Evolutionary conservation across 306 rosid genomes (phyloP).

Genomic region (Hippophae rhamnoides): DNA sequence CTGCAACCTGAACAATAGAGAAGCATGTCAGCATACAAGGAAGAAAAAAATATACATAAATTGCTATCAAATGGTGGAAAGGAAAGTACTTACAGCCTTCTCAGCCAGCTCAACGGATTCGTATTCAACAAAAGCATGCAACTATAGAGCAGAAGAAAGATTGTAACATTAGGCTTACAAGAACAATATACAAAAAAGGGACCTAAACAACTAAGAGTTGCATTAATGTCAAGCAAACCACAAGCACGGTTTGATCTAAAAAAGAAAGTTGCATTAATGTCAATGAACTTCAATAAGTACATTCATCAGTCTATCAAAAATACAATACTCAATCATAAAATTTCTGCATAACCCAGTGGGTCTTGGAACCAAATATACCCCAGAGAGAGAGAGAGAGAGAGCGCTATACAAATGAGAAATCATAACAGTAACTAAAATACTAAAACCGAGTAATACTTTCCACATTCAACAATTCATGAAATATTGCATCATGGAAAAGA

Average conservation of each 20-base stretch:
- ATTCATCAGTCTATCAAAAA: neutral
- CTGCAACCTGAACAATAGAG: conserved; percentile 57
- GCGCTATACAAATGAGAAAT: no score
- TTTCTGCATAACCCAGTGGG: neutral
- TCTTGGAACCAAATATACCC: neutral
- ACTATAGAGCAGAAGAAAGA: conserved; percentile 39
- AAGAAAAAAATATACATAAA: neutral
- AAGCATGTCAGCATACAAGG: neutral
- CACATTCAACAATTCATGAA: no score
- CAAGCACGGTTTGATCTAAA: no score
- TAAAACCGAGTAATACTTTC: no score
- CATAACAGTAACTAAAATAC: no score
- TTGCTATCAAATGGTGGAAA: conserved; percentile 16
- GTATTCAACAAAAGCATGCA: conserved; percentile 98
- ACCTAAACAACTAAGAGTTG: neutral
- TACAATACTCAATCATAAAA: neutral
- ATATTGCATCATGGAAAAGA: no score
- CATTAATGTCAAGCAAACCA: neutral
- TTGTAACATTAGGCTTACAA: conserved; percentile 16
- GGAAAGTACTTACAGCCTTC: conserved; percentile 68
- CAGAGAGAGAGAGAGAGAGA: no score
- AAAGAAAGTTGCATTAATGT: neutral
- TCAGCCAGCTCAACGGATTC: conserved; percentile 89
- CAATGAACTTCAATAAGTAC: neutral
- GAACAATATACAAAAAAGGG: no score